Evolutionary conservation across 768 basidiomycete genomes (phyloP).

Genomic region (Gymnopilus junonius): DNA sequence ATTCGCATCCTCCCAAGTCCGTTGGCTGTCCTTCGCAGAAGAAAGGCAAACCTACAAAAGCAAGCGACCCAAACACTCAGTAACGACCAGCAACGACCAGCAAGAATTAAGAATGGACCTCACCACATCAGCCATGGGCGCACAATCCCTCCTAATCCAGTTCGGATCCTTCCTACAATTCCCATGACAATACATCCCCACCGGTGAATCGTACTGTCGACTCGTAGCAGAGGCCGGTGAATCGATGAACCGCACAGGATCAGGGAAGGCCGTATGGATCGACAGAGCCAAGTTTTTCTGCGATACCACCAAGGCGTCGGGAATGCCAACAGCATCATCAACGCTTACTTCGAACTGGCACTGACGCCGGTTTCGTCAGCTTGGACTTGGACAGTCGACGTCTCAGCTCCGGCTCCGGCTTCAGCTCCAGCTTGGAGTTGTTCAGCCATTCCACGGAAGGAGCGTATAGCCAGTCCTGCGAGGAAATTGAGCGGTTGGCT

Average conservation of each 20-base stretch:
- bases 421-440: not conserved
- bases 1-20: constrained; percentile 37
- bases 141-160: not conserved
- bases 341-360: too few species aligned
- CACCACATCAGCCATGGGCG: constrained; percentile 7
- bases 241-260: not conserved
- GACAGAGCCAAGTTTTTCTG: not conserved
- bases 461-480: not conserved
- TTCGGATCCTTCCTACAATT: constrained; percentile 6
- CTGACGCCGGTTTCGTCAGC: too few species aligned
- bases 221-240: not conserved
- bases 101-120: not conserved
- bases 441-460: not conserved
- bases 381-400: too few species aligned
- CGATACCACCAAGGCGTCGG: not conserved
- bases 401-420: not conserved
- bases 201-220: constrained; percentile 5
- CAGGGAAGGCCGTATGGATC: not conserved
- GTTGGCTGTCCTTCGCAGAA: constrained; percentile 40
- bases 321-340: not conserved
- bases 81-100: not conserved
- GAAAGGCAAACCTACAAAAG: constrained; percentile 36
- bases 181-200: constrained; percentile 12
- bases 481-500: not conserved
- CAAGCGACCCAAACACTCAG: not conserved